Base-by-base conservation (phyloP, 2,329 filamentous ascomycete species). In the Leptographium radiaticola region DNA sequence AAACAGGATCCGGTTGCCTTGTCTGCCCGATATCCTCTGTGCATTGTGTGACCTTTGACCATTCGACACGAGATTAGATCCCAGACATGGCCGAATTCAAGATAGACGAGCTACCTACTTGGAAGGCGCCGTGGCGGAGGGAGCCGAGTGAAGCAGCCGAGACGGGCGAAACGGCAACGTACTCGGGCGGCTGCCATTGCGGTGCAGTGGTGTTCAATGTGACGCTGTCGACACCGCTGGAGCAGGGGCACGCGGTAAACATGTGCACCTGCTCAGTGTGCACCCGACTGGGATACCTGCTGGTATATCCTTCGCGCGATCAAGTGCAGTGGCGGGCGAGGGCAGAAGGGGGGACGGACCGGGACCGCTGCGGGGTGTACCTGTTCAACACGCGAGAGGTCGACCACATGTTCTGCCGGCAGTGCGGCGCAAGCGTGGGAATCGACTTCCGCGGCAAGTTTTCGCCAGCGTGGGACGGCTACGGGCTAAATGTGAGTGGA, bases 191-290 rank as follows among this genome's bases (percentile, higher is more conserved):
- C 53, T 80, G 75, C 58, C 75, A 79, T 61, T 79, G 76, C 63
- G 75, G 75, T 46, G 70, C 70, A 52, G 68, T 80, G 56, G 65
- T 69, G 56, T 74, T 76, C 59, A 67, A 68, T 15, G 66, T 76
- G 33, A 71, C 68, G 20, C 67, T 79, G 46, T 72, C 71, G 34
- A 74, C 75, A 30, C 70, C 74, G 31, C 66, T 79, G 33, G 66
- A 70, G 5, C 64, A 73, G 58, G 55, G 40, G 44, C 66, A 73
- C 57, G 64, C 68, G 55, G 68, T 76, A 5, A 48, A 72, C n/a
- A 61, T 70, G 20, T 80, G 77, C 67, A 76, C 72, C 60, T 80
- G 77, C 63, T 79, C 75, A 39, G 72, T 73, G 55, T 79, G 76
- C 60, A 62, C 65, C 1, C 68, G 73, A n/a, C 69, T 72, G 39